Percentiles rank a stretch among this genome's conserved stretches.
phyloP scores from a whole-genome alignment of 2,329 filamentous ascomycete genomes.

The Aspergillus pseudoterreus region DNA sequence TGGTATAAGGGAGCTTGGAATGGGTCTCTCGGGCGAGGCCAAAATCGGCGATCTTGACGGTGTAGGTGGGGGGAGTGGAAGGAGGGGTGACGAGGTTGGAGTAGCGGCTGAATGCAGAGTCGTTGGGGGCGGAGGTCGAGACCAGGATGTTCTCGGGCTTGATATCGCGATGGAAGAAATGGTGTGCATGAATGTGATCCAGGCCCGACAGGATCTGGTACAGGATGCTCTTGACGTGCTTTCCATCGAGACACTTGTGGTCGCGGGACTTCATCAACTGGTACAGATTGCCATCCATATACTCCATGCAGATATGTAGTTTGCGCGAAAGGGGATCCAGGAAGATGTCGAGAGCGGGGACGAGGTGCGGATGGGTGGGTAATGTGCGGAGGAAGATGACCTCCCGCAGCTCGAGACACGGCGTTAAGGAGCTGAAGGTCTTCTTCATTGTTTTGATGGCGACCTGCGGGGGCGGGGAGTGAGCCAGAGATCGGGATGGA shows the following conservation, averaged over 20 bases:
- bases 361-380: slow-evolving; percentile 82
- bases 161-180: slow-evolving; percentile 98
- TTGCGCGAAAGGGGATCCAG: slow-evolving; percentile 94
- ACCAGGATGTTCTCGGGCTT: slow-evolving; percentile 99
- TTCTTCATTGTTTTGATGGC: slow-evolving; percentile 99
- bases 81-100: slow-evolving; percentile 91
- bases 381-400: slow-evolving; percentile 93
- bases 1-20: slow-evolving; percentile 93
- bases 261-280: slow-evolving; percentile 98
- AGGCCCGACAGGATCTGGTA: slow-evolving; percentile 95
- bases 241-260: slow-evolving; percentile 85
- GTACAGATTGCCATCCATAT: slow-evolving; percentile 99
- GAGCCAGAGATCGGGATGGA: slow-evolving; percentile 1
- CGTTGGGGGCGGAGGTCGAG: slow-evolving; percentile 79
- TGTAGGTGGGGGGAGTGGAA: slow-evolving; percentile 87
- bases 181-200: slow-evolving; percentile 94
- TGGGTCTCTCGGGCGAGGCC: slow-evolving; percentile 96
- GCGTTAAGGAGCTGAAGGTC: slow-evolving; percentile 86
- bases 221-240: slow-evolving; percentile 93
- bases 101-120: slow-evolving; percentile 89
- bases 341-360: slow-evolving; percentile 98
- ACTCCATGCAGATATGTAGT: slow-evolving; percentile 98
- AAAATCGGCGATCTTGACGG: slow-evolving; percentile 98
- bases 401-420: slow-evolving; percentile 89
- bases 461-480: slow-evolving; percentile 56